Evolutionary conservation across 352 stramenopile genomes (phyloP), one percentile per base, ranked within the genome.

Genomic region (Poterioochromonas sp.): DNA sequence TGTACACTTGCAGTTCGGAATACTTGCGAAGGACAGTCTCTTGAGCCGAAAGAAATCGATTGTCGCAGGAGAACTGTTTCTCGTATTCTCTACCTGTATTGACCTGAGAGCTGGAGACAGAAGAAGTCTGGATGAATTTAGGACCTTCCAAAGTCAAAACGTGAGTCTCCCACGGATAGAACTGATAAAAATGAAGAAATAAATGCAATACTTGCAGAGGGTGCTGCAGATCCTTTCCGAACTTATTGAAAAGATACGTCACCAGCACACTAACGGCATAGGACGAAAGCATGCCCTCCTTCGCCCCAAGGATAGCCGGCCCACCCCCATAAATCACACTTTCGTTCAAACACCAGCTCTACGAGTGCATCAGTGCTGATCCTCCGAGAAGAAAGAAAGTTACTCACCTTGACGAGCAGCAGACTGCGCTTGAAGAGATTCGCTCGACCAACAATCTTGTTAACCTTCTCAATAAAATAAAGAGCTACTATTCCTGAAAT

Each of bases 241-340:
- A 39, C 3, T 11, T 43, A n/a, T 54, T 74, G 65, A 74, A 74
- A 3, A 54, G 15, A 37, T 74, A n/a, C 2, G 53, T n/a, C 3
- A 54, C 65, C 8, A 74, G 12, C 0, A 74, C 40, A 37, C 39
- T 58, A 3, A 74, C 12, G 8, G 65, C 65, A n/a, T 74, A 74
- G 0, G 65, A 74, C 40, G 65, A 74, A 1, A 74, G n/a, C 65
- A 74, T 74, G 11, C 65, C 65, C 32, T 51, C 65, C 29, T 74
- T 74, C 20, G 40, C 37, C 11, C 65, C 65, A 53, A 74, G 65
- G 11, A 74, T 74, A 26, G 65, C 3, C n/a, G n/a, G n/a, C 65
- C 5, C 11, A 12, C 40, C 39, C 5, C 65, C 49, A 54, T 74
- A 34, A 35, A 0, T 5, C 12, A 35, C 5, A 5, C 39, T 58